Base-by-base conservation (phyloP, 306 rosid species). In the Pyrus betulifolia region DNA sequence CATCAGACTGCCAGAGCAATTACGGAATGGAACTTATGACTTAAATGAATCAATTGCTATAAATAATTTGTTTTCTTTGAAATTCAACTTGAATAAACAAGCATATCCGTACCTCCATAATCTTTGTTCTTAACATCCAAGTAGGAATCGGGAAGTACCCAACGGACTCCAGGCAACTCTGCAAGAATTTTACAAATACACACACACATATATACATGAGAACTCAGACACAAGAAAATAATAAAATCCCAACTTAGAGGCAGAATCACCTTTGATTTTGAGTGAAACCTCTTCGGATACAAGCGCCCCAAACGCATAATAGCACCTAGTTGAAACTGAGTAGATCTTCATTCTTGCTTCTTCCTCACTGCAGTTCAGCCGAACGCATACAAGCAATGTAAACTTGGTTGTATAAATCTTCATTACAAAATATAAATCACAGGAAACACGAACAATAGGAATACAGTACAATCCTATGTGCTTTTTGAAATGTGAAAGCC, bases 71-170 rank as follows among this genome's bases (percentile, higher is more conserved):
- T 9, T 23, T 58, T 40, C 33, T 4, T 49, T 4, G 19, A 38
- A 58, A 6, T 22, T 11, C 27, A 33, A 72, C 0, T 4, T 22
- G 21, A 55, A 44, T 25, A 55, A 63, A 79, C 45, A 45, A 60
- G 67, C n/a, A 67, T 42, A 59, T 70, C 1, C 54, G 74, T 84
- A 96, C 99, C 99, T 87, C 99, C 99, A 67, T 96, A 96, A 80
- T 96, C 93, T 74, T 92, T 91, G 74, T 92, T 91, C 89, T 55
- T 89, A 1, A 96, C 99, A 83, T 91, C 97, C 96, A 96, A 72
- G 85, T 92, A 96, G 1, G 97, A 96, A 85, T 96, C 99, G 23
- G 99, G 99, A 81, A 96, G 98, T 15, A 96, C 99, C 98, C 99
- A 96, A 2, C 99, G 89, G 61, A 92, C 99, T 23, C 74, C 68